Evolutionary conservation across 116 monocot species (phyloP).

Genomic region (Trichopus zeylanicus): DNA sequence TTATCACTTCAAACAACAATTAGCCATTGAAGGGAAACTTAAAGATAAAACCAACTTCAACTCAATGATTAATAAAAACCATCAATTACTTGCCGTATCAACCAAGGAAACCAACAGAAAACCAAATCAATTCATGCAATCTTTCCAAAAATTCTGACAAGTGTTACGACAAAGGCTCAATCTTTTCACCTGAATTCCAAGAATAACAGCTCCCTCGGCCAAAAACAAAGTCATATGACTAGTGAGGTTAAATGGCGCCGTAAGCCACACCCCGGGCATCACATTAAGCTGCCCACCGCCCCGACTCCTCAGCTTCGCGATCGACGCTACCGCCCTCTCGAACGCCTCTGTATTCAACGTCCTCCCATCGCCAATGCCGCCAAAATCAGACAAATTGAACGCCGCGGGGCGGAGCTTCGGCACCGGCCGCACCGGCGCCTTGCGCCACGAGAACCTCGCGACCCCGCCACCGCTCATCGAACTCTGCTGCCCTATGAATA

Average conservation of each 20-base stretch:
- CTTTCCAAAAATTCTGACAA: background rate
- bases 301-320: conserved; percentile 22
- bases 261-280: conserved; percentile 67
- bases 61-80: no score
- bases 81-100: no score
- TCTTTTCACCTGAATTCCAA: conserved; percentile 51
- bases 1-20: no score
- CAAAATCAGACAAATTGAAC: conserved; percentile 80
- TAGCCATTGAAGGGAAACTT: no score
- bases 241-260: conserved; percentile 89
- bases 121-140: background rate
- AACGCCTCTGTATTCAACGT: conserved; percentile 79
- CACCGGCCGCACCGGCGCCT: conserved; percentile 5
- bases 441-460: conserved; percentile 1
- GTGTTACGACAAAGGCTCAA: background rate
- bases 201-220: conserved; percentile 71
- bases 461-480: conserved; percentile 14
- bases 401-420: conserved; percentile 35
- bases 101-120: background rate
- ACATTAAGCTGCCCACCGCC: conserved; percentile 81
- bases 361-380: conserved; percentile 68
- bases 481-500: conserved; percentile 49
- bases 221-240: conserved; percentile 93
- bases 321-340: conserved; percentile 54
- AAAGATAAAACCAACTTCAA: no score